Conservation (phyloP, 73 alveolate genomes). For the Paramecium primaurelia region DNA sequence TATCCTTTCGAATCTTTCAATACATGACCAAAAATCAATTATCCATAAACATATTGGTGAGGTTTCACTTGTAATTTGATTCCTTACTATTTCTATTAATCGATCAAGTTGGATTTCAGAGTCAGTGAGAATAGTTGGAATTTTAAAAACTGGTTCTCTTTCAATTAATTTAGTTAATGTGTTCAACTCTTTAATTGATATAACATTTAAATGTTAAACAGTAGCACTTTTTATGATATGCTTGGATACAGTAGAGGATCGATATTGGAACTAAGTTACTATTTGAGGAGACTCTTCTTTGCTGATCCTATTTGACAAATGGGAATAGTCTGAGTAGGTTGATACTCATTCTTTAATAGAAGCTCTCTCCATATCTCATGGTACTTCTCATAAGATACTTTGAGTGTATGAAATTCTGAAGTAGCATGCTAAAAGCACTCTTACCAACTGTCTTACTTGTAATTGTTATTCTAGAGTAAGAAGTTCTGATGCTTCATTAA, state of each 20-base stretch:
- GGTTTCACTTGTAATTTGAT: not conserved
- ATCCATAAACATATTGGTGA: not conserved
- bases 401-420: not conserved
- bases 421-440: not conserved
- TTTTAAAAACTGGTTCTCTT: not conserved
- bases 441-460: not conserved
- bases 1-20: not conserved
- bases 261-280: not conserved
- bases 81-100: not conserved
- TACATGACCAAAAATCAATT: not conserved
- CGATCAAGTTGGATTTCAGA: not conserved
- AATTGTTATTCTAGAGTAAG: not conserved
- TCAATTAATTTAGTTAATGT: not conserved
- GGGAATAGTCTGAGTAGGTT: not conserved
- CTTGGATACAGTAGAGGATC: conserved; percentile 11
- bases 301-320: not conserved
- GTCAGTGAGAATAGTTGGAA: not conserved
- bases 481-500: not conserved
- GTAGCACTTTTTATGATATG: not conserved
- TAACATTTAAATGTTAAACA: not conserved
- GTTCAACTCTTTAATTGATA: not conserved
- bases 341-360: not conserved
- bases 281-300: conserved; percentile 2
- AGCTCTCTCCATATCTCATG: conserved; percentile 2
- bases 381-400: not conserved